phyloP scores from a whole-genome alignment of 75 land plant genomes.

The Ceratopteris richardii region DNA sequence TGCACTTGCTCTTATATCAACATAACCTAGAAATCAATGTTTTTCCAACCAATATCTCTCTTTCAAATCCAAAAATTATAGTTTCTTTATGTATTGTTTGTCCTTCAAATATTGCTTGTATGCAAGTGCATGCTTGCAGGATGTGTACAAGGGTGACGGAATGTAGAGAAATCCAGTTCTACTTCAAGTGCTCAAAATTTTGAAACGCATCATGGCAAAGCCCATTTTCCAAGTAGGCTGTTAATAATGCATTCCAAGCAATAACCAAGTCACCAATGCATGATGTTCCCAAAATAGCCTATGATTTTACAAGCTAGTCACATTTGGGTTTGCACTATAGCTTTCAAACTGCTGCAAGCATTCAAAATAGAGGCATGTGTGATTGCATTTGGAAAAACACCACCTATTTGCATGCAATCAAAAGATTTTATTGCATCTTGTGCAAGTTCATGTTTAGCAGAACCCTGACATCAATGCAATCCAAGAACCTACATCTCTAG shows the following conservation, averaged over 20 bases:
- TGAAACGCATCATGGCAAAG: not conserved
- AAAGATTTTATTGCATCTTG: no score
- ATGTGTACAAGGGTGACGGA: not conserved
- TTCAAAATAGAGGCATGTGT: no score
- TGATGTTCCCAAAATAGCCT: not conserved
- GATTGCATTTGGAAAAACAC: no score
- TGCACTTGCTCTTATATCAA: not conserved
- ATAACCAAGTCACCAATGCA: not conserved
- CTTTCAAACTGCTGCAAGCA: no score
- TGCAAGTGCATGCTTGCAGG: not conserved
- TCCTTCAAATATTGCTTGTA: not conserved
- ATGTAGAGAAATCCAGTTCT: not conserved
- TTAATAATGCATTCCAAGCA: not conserved
- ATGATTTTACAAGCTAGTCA: not conserved
- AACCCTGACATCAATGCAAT: no score
- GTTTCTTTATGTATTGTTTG: not conserved
- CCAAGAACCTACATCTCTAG: no score
- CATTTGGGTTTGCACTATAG: no score
- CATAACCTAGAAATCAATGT: not conserved
- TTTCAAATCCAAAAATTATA: not conserved
- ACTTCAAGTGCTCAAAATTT: constrained; percentile 1
- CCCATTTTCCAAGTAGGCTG: constrained; percentile 2
- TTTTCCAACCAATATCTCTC: not conserved
- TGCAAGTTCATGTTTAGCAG: no score
- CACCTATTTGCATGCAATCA: no score